Conservation (phyloP, 176 grass and related monocot genomes). For the Zea luxurians region DNA sequence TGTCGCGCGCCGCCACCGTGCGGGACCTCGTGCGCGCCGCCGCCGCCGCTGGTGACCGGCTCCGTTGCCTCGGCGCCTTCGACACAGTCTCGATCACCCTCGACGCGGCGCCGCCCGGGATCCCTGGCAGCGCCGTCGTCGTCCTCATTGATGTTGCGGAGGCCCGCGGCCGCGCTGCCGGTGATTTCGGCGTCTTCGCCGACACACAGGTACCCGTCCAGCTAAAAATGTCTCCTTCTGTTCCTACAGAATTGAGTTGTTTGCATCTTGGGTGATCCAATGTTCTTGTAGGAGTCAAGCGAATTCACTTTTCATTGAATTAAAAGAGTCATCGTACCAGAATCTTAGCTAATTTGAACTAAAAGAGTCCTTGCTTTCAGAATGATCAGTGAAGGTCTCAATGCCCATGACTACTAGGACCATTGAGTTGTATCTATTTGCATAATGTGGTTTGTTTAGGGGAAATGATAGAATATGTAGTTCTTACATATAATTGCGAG, state of each 20-base stretch:
- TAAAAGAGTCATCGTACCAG: neutral
- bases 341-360: constrained; percentile 8
- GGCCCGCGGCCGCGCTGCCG: constrained; percentile 43
- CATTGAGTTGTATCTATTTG: neutral
- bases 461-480: neutral
- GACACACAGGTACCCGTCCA: constrained; percentile 42
- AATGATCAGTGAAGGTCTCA: neutral
- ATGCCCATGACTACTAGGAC: neutral
- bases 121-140: constrained; percentile 46
- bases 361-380: neutral
- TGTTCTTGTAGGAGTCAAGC: no score
- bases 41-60: constrained; percentile 55
- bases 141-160: constrained; percentile 70
- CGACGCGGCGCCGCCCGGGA: constrained; percentile 57
- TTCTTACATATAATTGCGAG: neutral
- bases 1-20: constrained; percentile 59
- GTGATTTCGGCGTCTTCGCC: constrained; percentile 55
- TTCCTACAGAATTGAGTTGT: constrained; percentile 5
- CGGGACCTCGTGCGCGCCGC: constrained; percentile 76
- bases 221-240: neutral
- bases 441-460: constrained; percentile 1
- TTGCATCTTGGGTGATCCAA: neutral
- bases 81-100: constrained; percentile 75
- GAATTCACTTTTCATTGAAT: neutral
- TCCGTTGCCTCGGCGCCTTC: constrained; percentile 71